Evolutionary conservation across 169 alveolate species (phyloP).

Genomic region (Babesia ovata): DNA sequence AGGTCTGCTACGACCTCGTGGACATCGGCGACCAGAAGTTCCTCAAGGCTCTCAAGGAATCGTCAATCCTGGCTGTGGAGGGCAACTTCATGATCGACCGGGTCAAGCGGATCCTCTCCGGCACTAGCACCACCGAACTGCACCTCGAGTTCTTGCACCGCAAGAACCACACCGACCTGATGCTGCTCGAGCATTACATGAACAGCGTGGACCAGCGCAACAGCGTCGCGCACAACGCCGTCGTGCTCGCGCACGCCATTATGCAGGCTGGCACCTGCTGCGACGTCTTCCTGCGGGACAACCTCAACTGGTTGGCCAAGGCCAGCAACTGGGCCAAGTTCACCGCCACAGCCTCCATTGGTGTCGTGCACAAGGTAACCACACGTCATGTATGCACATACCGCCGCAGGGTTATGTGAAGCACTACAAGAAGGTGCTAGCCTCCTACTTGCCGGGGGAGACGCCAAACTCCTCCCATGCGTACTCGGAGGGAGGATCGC

Average conservation of each 20-base stretch:
- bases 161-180: slow-evolving; percentile 88
- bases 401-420: slow-evolving; percentile 58
- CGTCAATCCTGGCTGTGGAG: slow-evolving; percentile 7
- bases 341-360: slow-evolving; percentile 96
- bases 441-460: slow-evolving; percentile 64
- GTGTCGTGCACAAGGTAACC: slow-evolving; percentile 92
- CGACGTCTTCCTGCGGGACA: slow-evolving; percentile 91
- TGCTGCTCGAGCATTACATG: slow-evolving; percentile 76
- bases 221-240: slow-evolving; percentile 88
- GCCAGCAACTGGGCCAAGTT: slow-evolving; percentile 96
- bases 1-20: slow-evolving; percentile 90
- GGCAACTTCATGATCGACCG: slow-evolving; percentile 44
- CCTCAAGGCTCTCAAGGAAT: slow-evolving; percentile 66
- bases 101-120: slow-evolving; percentile 77
- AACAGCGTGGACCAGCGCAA: slow-evolving; percentile 73
- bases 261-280: slow-evolving; percentile 95
- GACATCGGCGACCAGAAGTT: slow-evolving; percentile 90
- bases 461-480: slow-evolving; percentile 40
- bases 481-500: slow-evolving; percentile 96
- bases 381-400: slow-evolving; percentile 57
- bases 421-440: slow-evolving; percentile 54
- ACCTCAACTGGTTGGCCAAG: slow-evolving; percentile 93
- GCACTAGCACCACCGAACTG: slow-evolving; percentile 79
- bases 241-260: slow-evolving; percentile 89
- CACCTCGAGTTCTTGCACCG: slow-evolving; percentile 86